Evolutionary conservation across 2,329 filamentous ascomycete species (phyloP).

Genomic region (Cucurbitaria berberidis): DNA sequence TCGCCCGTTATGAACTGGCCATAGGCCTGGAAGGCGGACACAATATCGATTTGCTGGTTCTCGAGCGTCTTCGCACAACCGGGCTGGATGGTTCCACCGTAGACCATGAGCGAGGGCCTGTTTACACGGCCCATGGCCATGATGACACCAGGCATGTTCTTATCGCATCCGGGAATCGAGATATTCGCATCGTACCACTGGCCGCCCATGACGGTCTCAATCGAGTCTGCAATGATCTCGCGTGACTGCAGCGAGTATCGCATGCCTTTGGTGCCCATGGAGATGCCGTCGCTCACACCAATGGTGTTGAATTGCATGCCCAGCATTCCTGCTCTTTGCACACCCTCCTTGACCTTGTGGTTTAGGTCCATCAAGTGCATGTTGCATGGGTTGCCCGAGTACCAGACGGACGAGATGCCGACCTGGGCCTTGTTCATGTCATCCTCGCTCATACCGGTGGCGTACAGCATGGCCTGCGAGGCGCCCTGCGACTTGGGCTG

Average conservation of each 20-base stretch:
- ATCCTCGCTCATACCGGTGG: constrained; percentile 81
- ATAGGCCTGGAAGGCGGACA: constrained; percentile 97
- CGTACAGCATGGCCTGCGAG: constrained; percentile 98
- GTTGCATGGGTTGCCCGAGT: constrained; percentile 97
- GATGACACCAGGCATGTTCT: constrained; percentile 82
- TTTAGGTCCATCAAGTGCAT: constrained; percentile 97
- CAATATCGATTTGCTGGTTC: constrained; percentile 83
- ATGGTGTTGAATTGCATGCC: constrained; percentile 99
- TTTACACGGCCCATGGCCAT: constrained; percentile 93
- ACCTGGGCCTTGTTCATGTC: constrained; percentile 98
- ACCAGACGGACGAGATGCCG: constrained; percentile 98
- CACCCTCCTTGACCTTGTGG: constrained; percentile 74
- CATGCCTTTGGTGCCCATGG: constrained; percentile 98
- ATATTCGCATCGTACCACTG: constrained; percentile 99
- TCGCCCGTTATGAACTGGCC: constrained; percentile 92
- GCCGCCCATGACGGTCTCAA: constrained; percentile 98
- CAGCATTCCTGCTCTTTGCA: constrained; percentile 77
- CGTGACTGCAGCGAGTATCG: constrained; percentile 91
- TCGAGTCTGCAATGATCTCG: constrained; percentile 96
- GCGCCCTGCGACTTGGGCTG: constrained; percentile 98
- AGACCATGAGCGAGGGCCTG: constrained; percentile 94
- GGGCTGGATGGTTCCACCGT: constrained; percentile 91
- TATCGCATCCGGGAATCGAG: constrained; percentile 96
- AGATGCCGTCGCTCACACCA: constrained; percentile 95
- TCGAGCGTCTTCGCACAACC: constrained; percentile 77